Evolutionary conservation across 352 stramenopile genomes (phyloP), one percentile per base, ranked within the genome.

Genomic region (Phytophthora ramorum): DNA sequence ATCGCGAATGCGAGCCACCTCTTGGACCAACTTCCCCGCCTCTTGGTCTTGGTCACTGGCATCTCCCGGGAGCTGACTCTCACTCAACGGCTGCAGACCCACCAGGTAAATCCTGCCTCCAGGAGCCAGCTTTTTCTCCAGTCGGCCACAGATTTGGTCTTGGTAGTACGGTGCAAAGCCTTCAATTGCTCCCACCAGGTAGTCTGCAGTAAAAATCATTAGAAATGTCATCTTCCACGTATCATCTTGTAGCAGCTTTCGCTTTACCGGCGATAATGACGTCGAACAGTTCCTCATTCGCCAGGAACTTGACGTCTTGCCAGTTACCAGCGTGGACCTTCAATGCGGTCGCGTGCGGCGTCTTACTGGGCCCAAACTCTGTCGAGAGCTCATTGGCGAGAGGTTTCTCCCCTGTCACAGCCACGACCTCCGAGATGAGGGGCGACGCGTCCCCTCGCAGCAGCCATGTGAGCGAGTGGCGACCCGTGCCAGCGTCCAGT

Each of bases 141-240:
- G 76, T 53, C 93, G 81, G 19, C 65, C 60, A 54, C 74, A 81
- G 43, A 89, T 76, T 41, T 82, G 69, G 55, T 89, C 80, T 74
- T 98, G 92, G 61, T 87, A 93, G 69, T 96, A 98, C 0, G 93
- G 92, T 32, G 81, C 85, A 71, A 98, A 97, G 17, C 92, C 93
- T 63, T 98, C 93, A 54, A 98, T 94, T 10, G 93, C 91, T 46
- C 93, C 93, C 22, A 98, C 80, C 4, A 98, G 75, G 70, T 98
- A 98, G 70, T 98, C 93, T 84, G 38, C 12, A 50, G 13, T 1
- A 35, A 38, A 13, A 38, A 38, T 16, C 4, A 13, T 16, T 38
- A 38, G 32, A 38, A 38, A 16, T 32, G 26, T 32, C 26, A 32
- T 32, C 26, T 32, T 38, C 30, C 30, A 41, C 49, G 38, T 41